Conservation (phyloP, 352 stramenopile species). For the Phytophthora boehmeriae region DNA sequence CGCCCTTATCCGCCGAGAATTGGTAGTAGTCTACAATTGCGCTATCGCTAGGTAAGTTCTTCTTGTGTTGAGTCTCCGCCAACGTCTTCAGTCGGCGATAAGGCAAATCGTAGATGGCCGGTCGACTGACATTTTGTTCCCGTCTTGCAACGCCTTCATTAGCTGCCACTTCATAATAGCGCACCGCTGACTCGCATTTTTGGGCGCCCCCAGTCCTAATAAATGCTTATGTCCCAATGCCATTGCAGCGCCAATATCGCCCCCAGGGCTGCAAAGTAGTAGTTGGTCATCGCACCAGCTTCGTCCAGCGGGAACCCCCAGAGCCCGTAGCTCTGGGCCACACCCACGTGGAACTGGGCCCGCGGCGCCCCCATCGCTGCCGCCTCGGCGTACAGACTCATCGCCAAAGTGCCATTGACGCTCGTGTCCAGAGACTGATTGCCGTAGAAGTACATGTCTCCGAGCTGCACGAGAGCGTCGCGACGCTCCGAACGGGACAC, state of each 20-base stretch:
- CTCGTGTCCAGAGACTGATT: conserved; percentile 62
- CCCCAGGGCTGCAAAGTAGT: conserved; percentile 87
- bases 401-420: conserved; percentile 74
- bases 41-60: conserved; percentile 72
- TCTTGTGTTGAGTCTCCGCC: conserved; percentile 80
- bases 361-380: conserved; percentile 58
- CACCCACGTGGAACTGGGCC: conserved; percentile 87
- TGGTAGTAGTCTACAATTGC: conserved; percentile 92
- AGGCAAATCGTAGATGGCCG: conserved; percentile 74
- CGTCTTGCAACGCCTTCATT: conserved; percentile 76
- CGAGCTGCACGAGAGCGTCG: conserved; percentile 69
- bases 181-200: conserved; percentile 85
- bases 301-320: conserved; percentile 75
- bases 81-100: conserved; percentile 78
- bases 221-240: conserved; percentile 83
- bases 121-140: conserved; percentile 57
- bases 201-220: conserved; percentile 70
- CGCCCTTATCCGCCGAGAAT: conserved; percentile 89
- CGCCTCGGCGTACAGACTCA: conserved; percentile 71
- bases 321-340: conserved; percentile 83
- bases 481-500: conserved; percentile 40
- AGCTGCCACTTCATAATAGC: conserved; percentile 90
- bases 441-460: conserved; percentile 81
- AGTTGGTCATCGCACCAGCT: conserved; percentile 70
- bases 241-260: conserved; percentile 69